Evolutionary conservation across 805 yeast genomes (phyloP).

Genomic region (Metschnikowia gruessii): DNA sequence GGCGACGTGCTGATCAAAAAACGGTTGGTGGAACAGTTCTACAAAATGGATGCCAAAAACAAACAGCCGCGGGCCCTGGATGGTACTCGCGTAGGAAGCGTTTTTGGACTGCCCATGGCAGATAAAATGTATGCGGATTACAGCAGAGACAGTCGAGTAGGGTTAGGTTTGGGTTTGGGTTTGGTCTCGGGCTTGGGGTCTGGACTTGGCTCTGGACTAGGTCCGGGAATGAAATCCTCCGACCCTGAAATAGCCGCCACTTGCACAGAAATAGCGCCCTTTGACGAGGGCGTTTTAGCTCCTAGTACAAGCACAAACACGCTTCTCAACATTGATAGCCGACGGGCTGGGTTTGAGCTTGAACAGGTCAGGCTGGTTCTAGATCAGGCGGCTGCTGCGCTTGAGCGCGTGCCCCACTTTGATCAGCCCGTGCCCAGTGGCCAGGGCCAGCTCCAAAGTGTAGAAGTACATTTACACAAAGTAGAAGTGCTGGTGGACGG

Average conservation of each 20-base stretch:
- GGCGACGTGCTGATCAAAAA: constrained; percentile 24
- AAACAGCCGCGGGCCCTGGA: constrained; percentile 6
- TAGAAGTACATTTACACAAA: constrained; percentile 20
- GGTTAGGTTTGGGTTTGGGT: background rate
- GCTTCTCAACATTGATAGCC: constrained; percentile 4
- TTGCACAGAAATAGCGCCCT: constrained; percentile 1
- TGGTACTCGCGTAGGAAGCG: background rate
- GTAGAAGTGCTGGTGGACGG: constrained; percentile 21
- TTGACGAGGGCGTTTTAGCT: constrained; percentile 6
- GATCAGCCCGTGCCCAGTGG: constrained; percentile 5
- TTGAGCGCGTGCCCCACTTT: constrained; percentile 3
- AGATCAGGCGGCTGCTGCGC: background rate
- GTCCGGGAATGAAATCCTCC: too few species aligned
- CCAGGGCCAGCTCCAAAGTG: constrained; percentile 16
- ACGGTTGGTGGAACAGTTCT: constrained; percentile 42
- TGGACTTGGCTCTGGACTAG: too few species aligned
- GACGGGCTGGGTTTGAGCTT: constrained; percentile 5
- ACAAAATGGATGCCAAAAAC: constrained; percentile 24
- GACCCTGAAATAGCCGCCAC: background rate
- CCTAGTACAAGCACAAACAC: background rate
- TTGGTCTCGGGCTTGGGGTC: background rate
- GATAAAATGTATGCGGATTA: background rate
- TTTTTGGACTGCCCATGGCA: constrained; percentile 2
- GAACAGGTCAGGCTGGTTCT: constrained; percentile 6
- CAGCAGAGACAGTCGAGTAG: background rate